Conservation (phyloP, 345 rosid genomes). For the Gossypium raimondii region DNA sequence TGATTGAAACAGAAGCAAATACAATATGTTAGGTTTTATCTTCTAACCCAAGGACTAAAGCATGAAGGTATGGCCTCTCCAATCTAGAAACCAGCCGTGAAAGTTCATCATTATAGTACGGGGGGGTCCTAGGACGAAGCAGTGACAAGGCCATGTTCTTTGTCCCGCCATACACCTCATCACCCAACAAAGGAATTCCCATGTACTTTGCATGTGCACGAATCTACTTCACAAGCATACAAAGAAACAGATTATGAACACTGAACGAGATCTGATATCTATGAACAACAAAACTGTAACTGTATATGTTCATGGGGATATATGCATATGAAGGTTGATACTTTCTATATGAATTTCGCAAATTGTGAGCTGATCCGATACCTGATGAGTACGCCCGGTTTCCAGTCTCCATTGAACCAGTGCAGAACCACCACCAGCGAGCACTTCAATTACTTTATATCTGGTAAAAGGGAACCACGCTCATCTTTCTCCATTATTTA, state of each 20-base stretch:
- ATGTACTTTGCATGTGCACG: slow-evolving; percentile 90
- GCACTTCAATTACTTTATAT: slow-evolving; percentile 76
- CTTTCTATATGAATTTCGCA: background rate
- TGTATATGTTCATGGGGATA: background rate
- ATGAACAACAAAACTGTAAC: background rate
- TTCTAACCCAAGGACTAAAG: slow-evolving; percentile 73
- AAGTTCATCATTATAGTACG: slow-evolving; percentile 39
- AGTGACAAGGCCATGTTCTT: slow-evolving; percentile 72
- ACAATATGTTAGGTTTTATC: slow-evolving; percentile 17
- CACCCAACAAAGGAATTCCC: slow-evolving; percentile 78
- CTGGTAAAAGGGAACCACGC: slow-evolving; percentile 33
- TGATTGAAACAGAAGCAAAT: background rate
- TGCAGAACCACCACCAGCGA: slow-evolving; percentile 75
- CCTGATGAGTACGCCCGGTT: slow-evolving; percentile 99
- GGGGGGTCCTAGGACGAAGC: slow-evolving; percentile 49
- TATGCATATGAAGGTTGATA: background rate
- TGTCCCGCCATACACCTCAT: slow-evolving; percentile 87
- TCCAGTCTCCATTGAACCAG: slow-evolving; percentile 96
- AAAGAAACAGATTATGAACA: background rate
- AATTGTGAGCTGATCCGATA: slow-evolving; percentile 5
- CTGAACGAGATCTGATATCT: background rate
- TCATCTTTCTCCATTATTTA: slow-evolving; percentile 1
- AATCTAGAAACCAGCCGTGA: slow-evolving; percentile 47
- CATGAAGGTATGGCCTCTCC: slow-evolving; percentile 94
- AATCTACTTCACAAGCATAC: slow-evolving; percentile 42